Conservation (phyloP, 176 grass and related monocot genomes). For the Cenchrus fungigraminus region DNA sequence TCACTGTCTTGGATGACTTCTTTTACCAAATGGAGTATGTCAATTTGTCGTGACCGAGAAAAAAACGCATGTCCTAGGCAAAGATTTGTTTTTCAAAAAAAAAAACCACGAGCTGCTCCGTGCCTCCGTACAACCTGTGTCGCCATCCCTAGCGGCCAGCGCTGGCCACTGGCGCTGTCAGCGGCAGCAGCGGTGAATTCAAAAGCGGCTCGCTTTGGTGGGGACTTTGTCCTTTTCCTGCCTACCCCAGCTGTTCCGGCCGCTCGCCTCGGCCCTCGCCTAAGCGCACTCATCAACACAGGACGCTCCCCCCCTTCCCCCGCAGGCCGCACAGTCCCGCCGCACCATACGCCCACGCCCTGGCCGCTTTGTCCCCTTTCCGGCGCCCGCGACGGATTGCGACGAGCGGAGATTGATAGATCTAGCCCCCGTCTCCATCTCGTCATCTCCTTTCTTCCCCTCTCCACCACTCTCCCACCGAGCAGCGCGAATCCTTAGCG, state of each 20-base stretch:
- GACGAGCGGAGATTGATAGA: conserved; percentile 30
- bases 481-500: conserved; percentile 49
- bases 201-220: conserved; percentile 29
- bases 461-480: background rate
- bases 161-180: background rate
- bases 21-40: too few species aligned
- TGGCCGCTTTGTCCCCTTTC: background rate
- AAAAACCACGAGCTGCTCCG: background rate
- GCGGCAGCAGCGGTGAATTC: conserved; percentile 25
- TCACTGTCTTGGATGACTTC: too few species aligned
- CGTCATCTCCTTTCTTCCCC: conserved; percentile 16
- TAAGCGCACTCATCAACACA: background rate
- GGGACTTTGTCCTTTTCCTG: conserved; percentile 36
- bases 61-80: too few species aligned
- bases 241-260: background rate
- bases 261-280: background rate
- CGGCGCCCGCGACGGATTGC: conserved; percentile 30
- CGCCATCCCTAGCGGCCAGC: background rate
- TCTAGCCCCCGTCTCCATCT: conserved; percentile 7
- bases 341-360: background rate
- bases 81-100: background rate
- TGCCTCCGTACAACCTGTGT: background rate
- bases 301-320: background rate
- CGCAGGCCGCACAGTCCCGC: background rate
- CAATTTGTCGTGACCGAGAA: background rate